These are phyloP conservation scores for Saturnispora diversa DNA, from an alignment of 805 yeast genomes.

Conservation along the genomic window DNA sequence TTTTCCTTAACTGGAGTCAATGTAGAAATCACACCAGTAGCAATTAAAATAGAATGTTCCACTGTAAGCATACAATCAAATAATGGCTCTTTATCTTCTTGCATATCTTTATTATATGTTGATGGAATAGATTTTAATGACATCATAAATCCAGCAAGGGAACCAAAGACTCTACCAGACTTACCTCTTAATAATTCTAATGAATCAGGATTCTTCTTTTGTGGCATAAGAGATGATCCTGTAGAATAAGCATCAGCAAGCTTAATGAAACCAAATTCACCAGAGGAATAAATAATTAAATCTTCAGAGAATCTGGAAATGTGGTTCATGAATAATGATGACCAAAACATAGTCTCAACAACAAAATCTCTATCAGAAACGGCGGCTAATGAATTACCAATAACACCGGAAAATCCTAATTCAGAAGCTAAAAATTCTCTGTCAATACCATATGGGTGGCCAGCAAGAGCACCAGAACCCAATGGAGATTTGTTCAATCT, in stretches of 20 bases:
- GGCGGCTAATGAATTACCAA: constrained; percentile 95
- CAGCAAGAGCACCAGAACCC: constrained; percentile 97
- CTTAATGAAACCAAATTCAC: constrained; percentile 91
- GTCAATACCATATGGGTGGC: constrained; percentile 98
- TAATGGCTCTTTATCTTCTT: constrained; percentile 98
- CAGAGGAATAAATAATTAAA: constrained; percentile 90
- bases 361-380: constrained; percentile 97
- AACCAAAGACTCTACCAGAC: constrained; percentile 95
- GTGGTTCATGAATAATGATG: constrained; percentile 89
- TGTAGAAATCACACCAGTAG: constrained; percentile 94
- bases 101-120: constrained; percentile 96
- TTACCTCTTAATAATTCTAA: constrained; percentile 93
- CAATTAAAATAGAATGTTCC: constrained; percentile 87
- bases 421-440: constrained; percentile 79
- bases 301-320: constrained; percentile 92
- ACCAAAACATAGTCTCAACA: constrained; percentile 93
- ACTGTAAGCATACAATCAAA: constrained; percentile 87
- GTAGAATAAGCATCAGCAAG: constrained; percentile 97
- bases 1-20: constrained; percentile 59
- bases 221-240: constrained; percentile 98
- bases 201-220: constrained; percentile 96
- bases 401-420: constrained; percentile 74
- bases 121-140: constrained; percentile 95
- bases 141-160: constrained; percentile 93
- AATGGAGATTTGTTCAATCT: constrained; percentile 86